Conservation (phyloP, 108 stramenopile species). For the Stephanodiscus minutulus region DNA sequence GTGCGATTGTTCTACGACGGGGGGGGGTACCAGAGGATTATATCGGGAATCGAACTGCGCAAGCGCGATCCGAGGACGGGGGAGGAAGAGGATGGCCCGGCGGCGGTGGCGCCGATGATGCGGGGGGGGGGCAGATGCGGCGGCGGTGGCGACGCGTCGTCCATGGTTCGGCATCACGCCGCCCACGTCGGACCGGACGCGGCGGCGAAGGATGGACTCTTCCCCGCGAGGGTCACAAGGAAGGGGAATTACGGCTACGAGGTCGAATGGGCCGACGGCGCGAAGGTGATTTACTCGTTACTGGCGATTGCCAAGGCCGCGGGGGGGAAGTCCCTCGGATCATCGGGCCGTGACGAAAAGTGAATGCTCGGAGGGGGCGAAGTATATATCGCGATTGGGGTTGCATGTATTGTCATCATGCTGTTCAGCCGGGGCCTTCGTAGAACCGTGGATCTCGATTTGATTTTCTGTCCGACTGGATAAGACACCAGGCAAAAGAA, state of each 20-base stretch:
- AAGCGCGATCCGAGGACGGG: slow-evolving; percentile 80
- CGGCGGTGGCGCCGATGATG: not conserved
- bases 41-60: slow-evolving; percentile 57
- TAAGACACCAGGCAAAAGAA: no score
- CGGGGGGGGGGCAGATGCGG: slow-evolving; percentile 25
- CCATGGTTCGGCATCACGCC: slow-evolving; percentile 44
- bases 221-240: slow-evolving; percentile 64
- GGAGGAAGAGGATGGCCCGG: slow-evolving; percentile 30
- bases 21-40: slow-evolving; percentile 68
- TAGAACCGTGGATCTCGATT: no score
- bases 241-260: slow-evolving; percentile 86
- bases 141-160: slow-evolving; percentile 23
- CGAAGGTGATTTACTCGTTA: slow-evolving; percentile 81
- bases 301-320: slow-evolving; percentile 71
- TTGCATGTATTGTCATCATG: no score
- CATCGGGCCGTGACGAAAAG: no score
- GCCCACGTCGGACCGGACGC: slow-evolving; percentile 11
- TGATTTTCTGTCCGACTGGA: no score
- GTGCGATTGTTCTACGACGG: slow-evolving; percentile 74
- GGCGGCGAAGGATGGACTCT: slow-evolving; percentile 26
- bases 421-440: no score
- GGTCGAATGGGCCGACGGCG: slow-evolving; percentile 83
- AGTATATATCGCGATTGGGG: no score
- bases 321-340: slow-evolving; percentile 50
- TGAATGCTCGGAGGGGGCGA: not conserved